Conservation (phyloP, 2,329 filamentous ascomycete genomes). For the Aspergillus caelatus region DNA sequence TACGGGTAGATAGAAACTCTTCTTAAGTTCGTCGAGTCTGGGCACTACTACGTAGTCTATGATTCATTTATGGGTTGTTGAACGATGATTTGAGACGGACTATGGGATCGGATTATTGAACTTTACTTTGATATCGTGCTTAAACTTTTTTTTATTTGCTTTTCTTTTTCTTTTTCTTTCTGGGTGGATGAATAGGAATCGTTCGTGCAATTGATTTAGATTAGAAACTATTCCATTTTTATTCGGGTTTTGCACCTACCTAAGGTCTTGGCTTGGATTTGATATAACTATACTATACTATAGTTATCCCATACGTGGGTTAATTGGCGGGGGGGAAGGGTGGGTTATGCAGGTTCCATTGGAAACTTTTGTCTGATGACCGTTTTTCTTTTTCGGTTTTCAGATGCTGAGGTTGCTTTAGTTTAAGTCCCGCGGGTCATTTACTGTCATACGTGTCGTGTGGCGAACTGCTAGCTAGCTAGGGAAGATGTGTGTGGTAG, state of each 20-base stretch:
- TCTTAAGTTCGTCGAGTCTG: too few relatives aligned
- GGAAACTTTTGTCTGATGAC: not conserved
- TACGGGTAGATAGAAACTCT: too few relatives aligned
- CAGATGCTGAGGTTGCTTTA: not conserved
- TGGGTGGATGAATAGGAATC: not conserved
- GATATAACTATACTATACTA: too few relatives aligned
- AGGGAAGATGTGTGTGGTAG: too few relatives aligned
- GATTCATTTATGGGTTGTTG: not conserved
- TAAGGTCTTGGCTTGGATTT: not conserved
- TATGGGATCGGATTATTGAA: too few relatives aligned
- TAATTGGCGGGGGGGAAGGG: too few relatives aligned
- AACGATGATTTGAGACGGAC: too few relatives aligned
- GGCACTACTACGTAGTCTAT: not conserved
- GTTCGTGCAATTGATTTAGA: not conserved
- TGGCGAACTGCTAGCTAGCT: too few relatives aligned
- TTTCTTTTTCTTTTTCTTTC: not conserved
- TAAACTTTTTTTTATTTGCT: not conserved
- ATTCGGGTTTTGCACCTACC: not conserved
- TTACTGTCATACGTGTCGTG: too few relatives aligned
- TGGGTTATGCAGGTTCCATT: not conserved
- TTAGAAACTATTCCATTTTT: not conserved
- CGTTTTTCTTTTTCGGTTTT: not conserved
- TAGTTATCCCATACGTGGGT: too few relatives aligned
- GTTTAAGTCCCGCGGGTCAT: not conserved
- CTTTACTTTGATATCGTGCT: not conserved